Evolutionary conservation across 768 basidiomycete genomes (phyloP).

Genomic region (Steccherinum ochraceum): DNA sequence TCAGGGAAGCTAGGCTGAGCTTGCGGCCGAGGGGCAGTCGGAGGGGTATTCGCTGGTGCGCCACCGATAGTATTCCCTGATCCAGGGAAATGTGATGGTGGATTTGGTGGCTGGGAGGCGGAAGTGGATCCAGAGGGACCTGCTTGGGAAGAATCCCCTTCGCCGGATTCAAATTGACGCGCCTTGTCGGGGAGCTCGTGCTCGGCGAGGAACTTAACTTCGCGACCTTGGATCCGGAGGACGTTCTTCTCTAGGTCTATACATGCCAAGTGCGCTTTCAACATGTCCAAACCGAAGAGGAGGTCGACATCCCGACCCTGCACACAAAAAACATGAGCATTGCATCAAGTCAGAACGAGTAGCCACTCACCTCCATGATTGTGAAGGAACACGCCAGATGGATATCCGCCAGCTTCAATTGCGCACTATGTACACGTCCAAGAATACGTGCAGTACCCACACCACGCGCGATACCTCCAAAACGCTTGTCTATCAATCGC

Average conservation of each 20-base stretch:
- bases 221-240: constrained; percentile 86
- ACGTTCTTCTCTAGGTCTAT: constrained; percentile 90
- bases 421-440: constrained; percentile 90
- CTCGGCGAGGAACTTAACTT: constrained; percentile 86
- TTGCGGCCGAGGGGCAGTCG: constrained; percentile 12
- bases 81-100: constrained; percentile 50
- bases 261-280: constrained; percentile 93
- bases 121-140: constrained; percentile 8
- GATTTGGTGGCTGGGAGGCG: constrained; percentile 11
- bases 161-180: constrained; percentile 32
- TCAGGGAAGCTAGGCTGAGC: constrained; percentile 43
- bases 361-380: constrained; percentile 73
- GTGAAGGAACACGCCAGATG: constrained; percentile 88
- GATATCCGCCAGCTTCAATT: constrained; percentile 82
- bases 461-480: constrained; percentile 84
- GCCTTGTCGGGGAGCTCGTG: constrained; percentile 90
- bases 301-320: constrained; percentile 91
- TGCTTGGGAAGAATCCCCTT: constrained; percentile 20
- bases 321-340: neutral
- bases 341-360: constrained; percentile 6
- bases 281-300: constrained; percentile 98
- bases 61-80: constrained; percentile 55
- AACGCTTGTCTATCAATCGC: constrained; percentile 86
- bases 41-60: constrained; percentile 18
- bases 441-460: constrained; percentile 94